Evolutionary conservation across 495 filamentous ascomycete species (phyloP).

Genomic region (Aspergillus egyptiacus): DNA sequence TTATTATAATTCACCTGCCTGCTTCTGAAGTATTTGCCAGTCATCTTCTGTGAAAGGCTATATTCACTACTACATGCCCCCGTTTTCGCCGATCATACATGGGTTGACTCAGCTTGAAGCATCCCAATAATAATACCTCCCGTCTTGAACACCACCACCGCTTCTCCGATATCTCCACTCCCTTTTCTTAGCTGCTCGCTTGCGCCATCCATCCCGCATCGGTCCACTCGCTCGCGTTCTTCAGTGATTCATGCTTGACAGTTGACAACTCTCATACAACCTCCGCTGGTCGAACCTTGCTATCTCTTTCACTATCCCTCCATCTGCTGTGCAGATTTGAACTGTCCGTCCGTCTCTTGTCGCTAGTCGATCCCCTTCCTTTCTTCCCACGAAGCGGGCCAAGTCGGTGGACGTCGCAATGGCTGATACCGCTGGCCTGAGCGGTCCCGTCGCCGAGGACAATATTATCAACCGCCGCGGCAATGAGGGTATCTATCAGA

Average conservation of each 20-base stretch:
- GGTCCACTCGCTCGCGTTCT: constrained; percentile 51
- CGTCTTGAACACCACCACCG: constrained; percentile 14
- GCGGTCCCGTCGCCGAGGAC: constrained; percentile 63
- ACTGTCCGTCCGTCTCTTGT: constrained; percentile 3
- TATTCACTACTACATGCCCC: no score
- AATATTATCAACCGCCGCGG: constrained; percentile 95
- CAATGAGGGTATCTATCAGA: constrained; percentile 92
- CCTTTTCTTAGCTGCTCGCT: constrained; percentile 26
- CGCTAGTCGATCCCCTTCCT: constrained; percentile 3
- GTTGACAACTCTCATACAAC: constrained; percentile 21
- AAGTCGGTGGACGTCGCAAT: constrained; percentile 28
- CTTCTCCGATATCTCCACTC: constrained; percentile 21
- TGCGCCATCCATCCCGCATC: constrained; percentile 82
- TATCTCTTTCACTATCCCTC: constrained; percentile 15
- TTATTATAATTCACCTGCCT: no score
- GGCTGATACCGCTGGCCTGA: constrained; percentile 33
- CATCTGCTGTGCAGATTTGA: constrained; percentile 40
- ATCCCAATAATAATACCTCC: no score
- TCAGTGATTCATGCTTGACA: constrained; percentile 34
- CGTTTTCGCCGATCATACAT: not conserved
- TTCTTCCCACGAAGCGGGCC: constrained; percentile 18
- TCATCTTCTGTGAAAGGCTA: no score
- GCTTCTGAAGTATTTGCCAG: no score
- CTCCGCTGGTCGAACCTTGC: constrained; percentile 25
- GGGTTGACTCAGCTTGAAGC: constrained; percentile 8